These are phyloP conservation scores for Allium sativum DNA, from an alignment of 106 monocot genomes.

Conservation along the genomic window DNA sequence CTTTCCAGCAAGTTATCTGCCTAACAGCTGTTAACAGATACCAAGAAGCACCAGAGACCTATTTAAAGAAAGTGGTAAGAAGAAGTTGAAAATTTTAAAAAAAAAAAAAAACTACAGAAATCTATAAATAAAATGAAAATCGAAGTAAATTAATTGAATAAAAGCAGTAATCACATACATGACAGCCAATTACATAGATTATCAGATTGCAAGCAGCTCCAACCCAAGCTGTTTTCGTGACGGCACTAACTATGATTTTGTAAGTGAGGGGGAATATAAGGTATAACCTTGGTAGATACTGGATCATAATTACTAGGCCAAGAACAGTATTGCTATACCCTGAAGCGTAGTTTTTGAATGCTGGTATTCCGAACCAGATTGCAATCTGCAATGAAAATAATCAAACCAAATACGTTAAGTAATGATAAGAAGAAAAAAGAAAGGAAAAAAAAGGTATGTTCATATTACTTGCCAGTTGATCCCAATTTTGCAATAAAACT, in stretches of 20 bases:
- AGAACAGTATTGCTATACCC: conserved; percentile 54
- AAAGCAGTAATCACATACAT: conserved; percentile 40
- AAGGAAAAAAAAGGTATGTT: no score
- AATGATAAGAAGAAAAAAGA: no score
- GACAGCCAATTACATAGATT: conserved; percentile 87
- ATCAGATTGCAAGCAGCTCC: conserved; percentile 83
- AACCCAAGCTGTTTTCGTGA: conserved; percentile 81
- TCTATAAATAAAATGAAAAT: background rate
- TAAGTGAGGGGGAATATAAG: conserved; percentile 75
- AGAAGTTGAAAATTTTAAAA: background rate
- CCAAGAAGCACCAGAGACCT: conserved; percentile 79
- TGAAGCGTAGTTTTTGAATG: conserved; percentile 37
- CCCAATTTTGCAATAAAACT: no score
- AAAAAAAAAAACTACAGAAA: background rate
- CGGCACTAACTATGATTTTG: conserved; percentile 66
- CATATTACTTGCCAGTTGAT: no score
- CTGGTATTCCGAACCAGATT: conserved; percentile 70
- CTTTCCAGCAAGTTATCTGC: conserved; percentile 84
- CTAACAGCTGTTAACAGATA: conserved; percentile 59
- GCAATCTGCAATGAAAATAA: conserved; percentile 50
- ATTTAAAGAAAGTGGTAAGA: conserved; percentile 1
- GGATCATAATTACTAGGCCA: conserved; percentile 65
- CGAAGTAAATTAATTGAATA: background rate
- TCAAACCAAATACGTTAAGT: no score
- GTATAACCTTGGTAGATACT: conserved; percentile 76